phyloP scores from a whole-genome alignment of 331 rosid genomes.

The Acacia pycnantha region DNA sequence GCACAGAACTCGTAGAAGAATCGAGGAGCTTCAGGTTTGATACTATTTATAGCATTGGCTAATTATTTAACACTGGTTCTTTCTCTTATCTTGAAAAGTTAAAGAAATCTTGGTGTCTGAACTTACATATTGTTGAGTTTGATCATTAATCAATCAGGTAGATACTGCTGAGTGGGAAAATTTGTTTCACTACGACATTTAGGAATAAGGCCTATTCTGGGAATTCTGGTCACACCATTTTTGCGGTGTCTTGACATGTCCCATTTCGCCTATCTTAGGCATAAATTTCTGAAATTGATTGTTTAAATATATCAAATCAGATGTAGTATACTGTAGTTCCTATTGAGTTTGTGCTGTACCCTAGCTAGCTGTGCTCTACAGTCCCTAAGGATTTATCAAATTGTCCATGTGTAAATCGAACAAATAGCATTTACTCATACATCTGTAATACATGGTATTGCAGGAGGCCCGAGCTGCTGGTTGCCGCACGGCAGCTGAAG shows the following conservation, averaged over 20 bases:
- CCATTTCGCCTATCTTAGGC: neutral
- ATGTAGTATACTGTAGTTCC: neutral
- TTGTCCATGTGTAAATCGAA: conserved; percentile 12
- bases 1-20: conserved; percentile 62
- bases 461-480: conserved; percentile 91
- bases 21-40: conserved; percentile 87
- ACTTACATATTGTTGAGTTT: conserved; percentile 4
- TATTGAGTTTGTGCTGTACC: neutral
- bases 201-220: neutral
- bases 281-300: conserved; percentile 9
- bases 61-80: neutral
- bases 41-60: conserved; percentile 20
- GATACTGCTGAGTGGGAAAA: neutral
- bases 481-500: conserved; percentile 69
- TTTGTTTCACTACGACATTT: neutral
- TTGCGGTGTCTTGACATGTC: neutral
- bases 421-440: conserved; percentile 15
- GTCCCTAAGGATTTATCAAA: neutral
- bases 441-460: conserved; percentile 14
- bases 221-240: neutral
- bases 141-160: conserved; percentile 1
- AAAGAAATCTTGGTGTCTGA: neutral
- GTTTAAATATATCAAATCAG: neutral
- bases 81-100: neutral
- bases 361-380: too few relatives aligned